Evolutionary conservation across 2,329 filamentous ascomycete genomes (phyloP), one percentile per base, ranked within the genome.

Genomic region (Claviceps quebecensis): DNA sequence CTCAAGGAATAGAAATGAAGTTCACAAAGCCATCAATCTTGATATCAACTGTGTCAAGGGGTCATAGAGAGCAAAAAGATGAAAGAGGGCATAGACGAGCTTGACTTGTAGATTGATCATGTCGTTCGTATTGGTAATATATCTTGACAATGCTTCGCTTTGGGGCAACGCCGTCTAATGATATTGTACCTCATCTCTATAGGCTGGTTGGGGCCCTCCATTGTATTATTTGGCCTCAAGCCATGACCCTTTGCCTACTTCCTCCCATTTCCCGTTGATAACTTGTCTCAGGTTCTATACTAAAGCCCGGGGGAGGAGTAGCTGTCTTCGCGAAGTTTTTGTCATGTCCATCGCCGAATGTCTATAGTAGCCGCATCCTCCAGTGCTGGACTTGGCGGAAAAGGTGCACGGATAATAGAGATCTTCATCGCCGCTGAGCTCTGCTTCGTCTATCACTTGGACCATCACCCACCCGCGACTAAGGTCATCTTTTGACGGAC

Each of bases 381-480:
- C 37, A 9, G 37, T 6, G 38, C 11, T 19, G n/a, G 51, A 23
- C 9, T 19, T 29, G 5, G 43, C 39, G 37, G 37, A 23, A 16
- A 52, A 14, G 47, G n/a, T n/a, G 17, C 34, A 48, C 5, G 43
- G 29, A 6, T 26, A 22, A 13, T 22, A 13, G 22, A 5, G 16
- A 7, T 37, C 17, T 17, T 14, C 48, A 22, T 36, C 44, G 14
- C n/a, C 19, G 39, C 6, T n/a, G n/a, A n/a, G 22, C 17, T 50
- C 44, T 9, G 19, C 38, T 41, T 47, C 47, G 9, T 51, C 51
- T 17, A 16, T 43, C 26, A 39, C 47, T 26, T 54, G 36, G 4
- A 56, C 46, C 22, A 56, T 19, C 9, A 48, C 54, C 54, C 56
- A 57, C 6, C 48, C 54, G 41, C 52, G 48, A 41, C 52, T 39